Evolutionary conservation across 228 moss, liverwort and hornwort genomes (phyloP), one percentile per base, ranked within the genome.

Genomic region (Sphagnum fallax): DNA sequence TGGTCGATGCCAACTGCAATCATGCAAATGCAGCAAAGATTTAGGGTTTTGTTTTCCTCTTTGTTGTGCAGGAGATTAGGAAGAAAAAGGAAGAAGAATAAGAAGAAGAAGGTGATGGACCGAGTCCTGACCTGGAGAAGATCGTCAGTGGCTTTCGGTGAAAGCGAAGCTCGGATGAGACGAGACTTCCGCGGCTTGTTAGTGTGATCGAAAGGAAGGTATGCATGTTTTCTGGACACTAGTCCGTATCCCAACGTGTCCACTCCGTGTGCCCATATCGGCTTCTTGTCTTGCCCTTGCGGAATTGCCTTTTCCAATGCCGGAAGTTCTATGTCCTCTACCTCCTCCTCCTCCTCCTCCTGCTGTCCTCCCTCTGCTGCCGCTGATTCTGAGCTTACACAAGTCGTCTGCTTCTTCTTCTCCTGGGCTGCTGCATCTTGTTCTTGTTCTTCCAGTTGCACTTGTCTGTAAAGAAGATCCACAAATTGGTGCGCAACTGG

Each of bases 171-270:
- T 52, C 92, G 87, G 57, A 92, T 79, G 77, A 88, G 78, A 47
- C 76, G 80, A 4, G 95, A 81, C n/a, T 48, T 49, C 0, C 87
- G 80, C 15, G 63, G 50, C 53, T 65, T 61, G 16, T 71, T 48
- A 8, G 84, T 73, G 57, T 88, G 71, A 9, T 68, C 70, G 32
- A 95, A 94, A n/a, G 91, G 92, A 14, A 94, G 69, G 62, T 77
- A 83, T 7, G 87, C 79, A 50, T 89, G 89, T 18, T 74, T 84
- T 50, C 84, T 82, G 49, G 91, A 86, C 48, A 16, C 84, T 76
- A 94, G 62, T 66, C 91, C 88, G 70, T 95, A 95, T 67, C 92
- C 92, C 66, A 91, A 18, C 11, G 90, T 75, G 50, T 91, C 89
- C 48, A 83, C 72, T 2, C 92, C 90, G 14, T 81, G 80, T 5